These are phyloP conservation scores for Debaryomyces singareniensis DNA, from an alignment of 1,139 yeast species.

Conservation along the genomic window DNA sequence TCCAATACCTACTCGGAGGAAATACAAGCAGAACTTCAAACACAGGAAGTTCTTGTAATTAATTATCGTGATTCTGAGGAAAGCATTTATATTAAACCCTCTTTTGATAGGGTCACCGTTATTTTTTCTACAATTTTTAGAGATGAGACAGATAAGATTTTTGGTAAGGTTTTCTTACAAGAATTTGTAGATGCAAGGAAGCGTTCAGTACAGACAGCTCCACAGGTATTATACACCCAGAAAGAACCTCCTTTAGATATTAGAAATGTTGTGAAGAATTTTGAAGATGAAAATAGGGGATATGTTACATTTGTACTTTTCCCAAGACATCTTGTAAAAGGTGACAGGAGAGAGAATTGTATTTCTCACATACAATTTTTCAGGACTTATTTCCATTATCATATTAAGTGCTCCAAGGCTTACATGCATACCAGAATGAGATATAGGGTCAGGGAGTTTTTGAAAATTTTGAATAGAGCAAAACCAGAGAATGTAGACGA, in stretches of 20 bases:
- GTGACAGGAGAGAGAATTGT: constrained; percentile 73
- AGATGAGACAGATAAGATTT: constrained; percentile 94
- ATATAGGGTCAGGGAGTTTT: constrained; percentile 85
- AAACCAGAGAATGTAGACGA: constrained; percentile 87
- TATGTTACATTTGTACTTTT: constrained; percentile 71
- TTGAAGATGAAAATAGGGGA: constrained; percentile 53
- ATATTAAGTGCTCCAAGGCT: constrained; percentile 96
- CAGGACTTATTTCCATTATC: constrained; percentile 96
- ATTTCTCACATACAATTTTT: constrained; percentile 86
- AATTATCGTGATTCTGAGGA: constrained; percentile 87
- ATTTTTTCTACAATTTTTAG: constrained; percentile 90
- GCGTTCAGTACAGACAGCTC: constrained; percentile 95
- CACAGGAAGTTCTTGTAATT: constrained; percentile 62
- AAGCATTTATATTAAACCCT: constrained; percentile 82
- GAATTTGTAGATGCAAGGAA: constrained; percentile 96
- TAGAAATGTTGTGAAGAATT: constrained; percentile 25
- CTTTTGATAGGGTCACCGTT: constrained; percentile 94
- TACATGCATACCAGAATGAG: constrained; percentile 99
- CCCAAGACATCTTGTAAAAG: constrained; percentile 67
- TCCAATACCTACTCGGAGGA: constrained; percentile 46
- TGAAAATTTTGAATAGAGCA: constrained; percentile 93
- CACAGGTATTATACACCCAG: constrained; percentile 90
- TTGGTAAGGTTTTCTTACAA: constrained; percentile 92
- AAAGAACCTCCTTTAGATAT: constrained; percentile 93
- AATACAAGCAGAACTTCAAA: constrained; percentile 39